phyloP scores from a whole-genome alignment of 1,139 yeast genomes.

The Candida sp. region DNA sequence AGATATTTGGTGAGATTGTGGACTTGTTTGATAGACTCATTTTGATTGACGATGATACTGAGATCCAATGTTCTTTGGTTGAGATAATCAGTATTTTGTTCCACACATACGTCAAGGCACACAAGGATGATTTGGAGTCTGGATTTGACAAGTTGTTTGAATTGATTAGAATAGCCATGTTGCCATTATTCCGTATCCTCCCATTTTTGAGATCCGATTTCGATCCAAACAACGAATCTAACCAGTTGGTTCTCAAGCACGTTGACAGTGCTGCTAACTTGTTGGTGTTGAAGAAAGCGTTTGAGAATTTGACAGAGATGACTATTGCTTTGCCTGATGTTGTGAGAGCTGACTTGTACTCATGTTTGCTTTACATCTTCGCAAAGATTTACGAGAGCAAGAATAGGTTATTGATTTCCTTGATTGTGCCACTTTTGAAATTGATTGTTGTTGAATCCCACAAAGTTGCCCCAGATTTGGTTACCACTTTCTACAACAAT shows the following conservation, averaged over 20 bases:
- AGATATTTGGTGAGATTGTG: conserved; percentile 74
- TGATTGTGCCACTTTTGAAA: conserved; percentile 62
- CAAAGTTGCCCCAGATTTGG: conserved; percentile 30
- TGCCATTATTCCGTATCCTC: conserved; percentile 61
- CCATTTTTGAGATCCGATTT: conserved; percentile 62
- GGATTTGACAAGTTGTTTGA: conserved; percentile 85
- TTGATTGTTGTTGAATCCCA: conserved; percentile 41
- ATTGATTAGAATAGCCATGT: conserved; percentile 70
- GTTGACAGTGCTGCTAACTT: conserved; percentile 41
- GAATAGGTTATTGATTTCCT: conserved; percentile 50
- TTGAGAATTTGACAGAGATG: conserved; percentile 65
- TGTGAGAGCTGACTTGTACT: conserved; percentile 69
- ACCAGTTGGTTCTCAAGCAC: conserved; percentile 30
- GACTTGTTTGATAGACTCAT: conserved; percentile 79
- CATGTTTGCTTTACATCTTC: conserved; percentile 69
- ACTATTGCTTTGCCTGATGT: conserved; percentile 65
- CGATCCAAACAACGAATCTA: conserved; percentile 37
- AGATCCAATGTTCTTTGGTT: conserved; percentile 56
- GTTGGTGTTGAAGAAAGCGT: conserved; percentile 52
- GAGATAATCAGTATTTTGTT: conserved; percentile 59
- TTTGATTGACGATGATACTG: conserved; percentile 57
- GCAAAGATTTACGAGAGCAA: conserved; percentile 60
- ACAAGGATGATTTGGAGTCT: conserved; percentile 44
- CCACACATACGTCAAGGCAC: conserved; percentile 27
- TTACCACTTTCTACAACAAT: conserved; percentile 40